phyloP scores from a whole-genome alignment of 1,284 basidiomycete genomes.

The Hymenochaete sp. region DNA sequence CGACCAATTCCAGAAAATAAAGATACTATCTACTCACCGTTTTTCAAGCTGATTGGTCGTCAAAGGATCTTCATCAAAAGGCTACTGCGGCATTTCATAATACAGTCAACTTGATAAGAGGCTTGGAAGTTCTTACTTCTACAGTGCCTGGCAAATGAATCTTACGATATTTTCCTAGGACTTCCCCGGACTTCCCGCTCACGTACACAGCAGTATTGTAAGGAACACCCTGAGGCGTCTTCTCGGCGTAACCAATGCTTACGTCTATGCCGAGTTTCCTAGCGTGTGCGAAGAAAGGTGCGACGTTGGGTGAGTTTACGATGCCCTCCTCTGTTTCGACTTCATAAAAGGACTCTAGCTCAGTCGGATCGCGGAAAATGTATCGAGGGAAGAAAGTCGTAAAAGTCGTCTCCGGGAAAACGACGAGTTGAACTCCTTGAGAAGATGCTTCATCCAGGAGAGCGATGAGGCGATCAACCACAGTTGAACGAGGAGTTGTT shows the following conservation, averaged over 20 bases:
- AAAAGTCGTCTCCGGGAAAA: conserved; percentile 18
- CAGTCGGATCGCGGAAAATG: conserved; percentile 13
- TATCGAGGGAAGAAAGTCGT: conserved; percentile 19
- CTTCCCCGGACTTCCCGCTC: conserved; percentile 7
- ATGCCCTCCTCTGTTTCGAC: conserved; percentile 11
- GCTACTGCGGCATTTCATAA: background rate
- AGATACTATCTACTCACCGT: conserved; percentile 6
- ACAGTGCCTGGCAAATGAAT: conserved; percentile 10
- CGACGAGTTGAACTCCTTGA: conserved; percentile 14
- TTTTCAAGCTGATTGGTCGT: conserved; percentile 19
- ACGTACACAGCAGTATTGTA: conserved; percentile 18
- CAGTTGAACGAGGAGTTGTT: conserved; percentile 7
- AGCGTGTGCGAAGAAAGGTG: conserved; percentile 14
- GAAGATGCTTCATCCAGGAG: conserved; percentile 14
- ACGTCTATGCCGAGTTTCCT: conserved; percentile 17
- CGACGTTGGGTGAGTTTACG: conserved; percentile 11
- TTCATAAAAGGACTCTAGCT: conserved; percentile 17
- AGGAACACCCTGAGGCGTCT: conserved; percentile 15
- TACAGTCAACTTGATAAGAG: background rate
- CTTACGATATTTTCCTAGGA: conserved; percentile 14
- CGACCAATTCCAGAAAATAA: background rate
- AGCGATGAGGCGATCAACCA: conserved; percentile 14
- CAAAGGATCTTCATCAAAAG: conserved; percentile 16
- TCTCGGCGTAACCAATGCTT: conserved; percentile 16
- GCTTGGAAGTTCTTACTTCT: background rate